Evolutionary conservation across 164 flowering plant species (phyloP), one percentile per base, ranked within the genome.

Genomic region (Sextonia rubra): DNA sequence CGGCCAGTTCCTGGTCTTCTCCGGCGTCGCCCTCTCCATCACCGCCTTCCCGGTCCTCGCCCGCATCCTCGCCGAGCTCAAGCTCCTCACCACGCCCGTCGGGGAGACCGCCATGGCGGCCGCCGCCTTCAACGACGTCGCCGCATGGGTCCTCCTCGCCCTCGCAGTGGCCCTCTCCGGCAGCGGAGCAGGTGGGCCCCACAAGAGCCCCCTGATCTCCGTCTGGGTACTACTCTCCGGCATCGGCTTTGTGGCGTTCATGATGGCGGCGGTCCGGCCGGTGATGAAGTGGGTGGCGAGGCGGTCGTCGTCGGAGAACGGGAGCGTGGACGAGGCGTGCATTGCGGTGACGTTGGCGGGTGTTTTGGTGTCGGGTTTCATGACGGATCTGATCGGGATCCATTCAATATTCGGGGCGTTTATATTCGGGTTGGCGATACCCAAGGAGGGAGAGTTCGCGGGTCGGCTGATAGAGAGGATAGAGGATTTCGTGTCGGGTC

Each of bases 391-490:
- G 2, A 83, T 85, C 58, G 88, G 88, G 12, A 82, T 82, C 12
- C 88, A 85, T 29, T 47, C 88, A 29, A 79, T 85, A 7, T 85
- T 85, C 75, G 88, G 88, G 5, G 86, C 84, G 0, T 85, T 85
- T 55, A 80, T 85, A 0, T 79, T 85, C 68, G 88, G 88, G n/a
- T 55, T 85, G 14, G 60, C 73, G 25, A 80, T 85, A 17, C 87
- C 87, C 0, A 81, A 83, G 64, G 78, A 73, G 20, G 85, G 85
- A 4, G 79, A 77, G 22, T 78, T 85, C 23, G 80, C 85, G 1
- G 77, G 68, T 61, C 70, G 70, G 71, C 69, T 85, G 37, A 77
- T 85, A 1, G 82, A 75, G 69, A 80, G 81, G 70, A 76, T 83
- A 0, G 86, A 85, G 72, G 88, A 85, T 26, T 80, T 85, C 64